phyloP scores from a whole-genome alignment of 2,329 filamentous ascomycete species.

The Alternaria postmessia region DNA sequence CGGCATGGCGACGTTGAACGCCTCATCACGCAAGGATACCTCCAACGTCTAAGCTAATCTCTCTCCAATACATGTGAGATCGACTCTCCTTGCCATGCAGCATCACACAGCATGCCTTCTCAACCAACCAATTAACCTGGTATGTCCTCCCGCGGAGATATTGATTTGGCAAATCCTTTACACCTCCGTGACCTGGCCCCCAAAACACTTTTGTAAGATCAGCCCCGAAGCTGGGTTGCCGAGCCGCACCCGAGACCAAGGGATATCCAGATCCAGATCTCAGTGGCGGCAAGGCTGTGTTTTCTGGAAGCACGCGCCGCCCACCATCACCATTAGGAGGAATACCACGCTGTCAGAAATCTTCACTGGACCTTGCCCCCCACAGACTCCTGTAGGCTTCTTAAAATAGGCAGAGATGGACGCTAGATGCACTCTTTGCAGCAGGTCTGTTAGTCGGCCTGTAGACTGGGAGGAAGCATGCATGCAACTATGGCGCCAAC shows the following conservation, averaged over 20 bases:
- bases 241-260: conserved; percentile 4
- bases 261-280: conserved; percentile 7
- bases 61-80: neutral
- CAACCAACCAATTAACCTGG: neutral
- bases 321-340: neutral
- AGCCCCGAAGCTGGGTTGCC: conserved; percentile 6
- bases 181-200: neutral
- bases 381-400: neutral
- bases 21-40: conserved; percentile 90
- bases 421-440: neutral
- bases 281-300: conserved; percentile 2
- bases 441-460: neutral
- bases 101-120: neutral
- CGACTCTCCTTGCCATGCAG: neutral
- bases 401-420: conserved; percentile 1
- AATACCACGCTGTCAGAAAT: neutral
- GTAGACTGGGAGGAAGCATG: neutral
- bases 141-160: neutral
- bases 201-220: neutral
- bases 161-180: neutral
- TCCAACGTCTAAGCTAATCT: conserved; percentile 83
- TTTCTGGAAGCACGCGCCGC: neutral
- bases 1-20: conserved; percentile 94
- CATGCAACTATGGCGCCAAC: conserved; percentile 4
- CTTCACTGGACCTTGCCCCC: neutral